phyloP scores from a whole-genome alignment of 2,329 filamentous ascomycete genomes.

The Tolypocladium inflatum region DNA sequence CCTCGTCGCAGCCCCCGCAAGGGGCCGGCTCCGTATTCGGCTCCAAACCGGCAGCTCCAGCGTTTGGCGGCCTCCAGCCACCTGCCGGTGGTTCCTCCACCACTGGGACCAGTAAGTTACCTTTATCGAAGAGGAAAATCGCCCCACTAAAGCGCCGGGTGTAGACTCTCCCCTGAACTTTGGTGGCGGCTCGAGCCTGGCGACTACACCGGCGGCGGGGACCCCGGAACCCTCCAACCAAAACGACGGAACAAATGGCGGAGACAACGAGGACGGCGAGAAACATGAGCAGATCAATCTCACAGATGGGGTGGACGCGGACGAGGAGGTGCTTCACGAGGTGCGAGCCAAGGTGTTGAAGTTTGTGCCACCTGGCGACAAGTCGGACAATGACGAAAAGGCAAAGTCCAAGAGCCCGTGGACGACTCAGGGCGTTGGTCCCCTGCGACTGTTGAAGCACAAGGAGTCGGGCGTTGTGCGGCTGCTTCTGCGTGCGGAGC shows the following conservation, averaged over 20 bases:
- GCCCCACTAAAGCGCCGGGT: constrained; percentile 35
- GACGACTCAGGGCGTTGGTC: constrained; percentile 61
- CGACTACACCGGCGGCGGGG: constrained; percentile 48
- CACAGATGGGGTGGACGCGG: constrained; percentile 57
- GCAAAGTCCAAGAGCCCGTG: constrained; percentile 48
- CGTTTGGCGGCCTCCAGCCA: constrained; percentile 30
- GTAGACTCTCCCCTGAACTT: constrained; percentile 47
- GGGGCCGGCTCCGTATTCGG: constrained; percentile 20
- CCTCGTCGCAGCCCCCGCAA: constrained; percentile 17
- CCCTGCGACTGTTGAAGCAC: constrained; percentile 63
- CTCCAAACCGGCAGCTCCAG: constrained; percentile 22
- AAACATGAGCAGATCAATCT: constrained; percentile 63
- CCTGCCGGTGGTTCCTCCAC: constrained; percentile 32
- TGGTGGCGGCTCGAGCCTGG: constrained; percentile 50
- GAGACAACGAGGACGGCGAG: constrained; percentile 44
- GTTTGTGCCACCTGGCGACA: constrained; percentile 39
- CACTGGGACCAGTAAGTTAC: constrained; percentile 37
- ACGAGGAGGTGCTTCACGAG: constrained; percentile 63
- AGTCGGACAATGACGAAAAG: constrained; percentile 32
- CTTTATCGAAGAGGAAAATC: constrained; percentile 30
- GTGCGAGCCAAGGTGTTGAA: constrained; percentile 62
- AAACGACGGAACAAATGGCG: constrained; percentile 29
- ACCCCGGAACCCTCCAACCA: constrained; percentile 47
- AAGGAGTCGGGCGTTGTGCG: constrained; percentile 58
- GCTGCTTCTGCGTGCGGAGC: constrained; percentile 64